These are phyloP conservation scores for Suhomyces panamericanus DNA, from an alignment of 1,139 yeast species.

Conservation along the genomic window DNA sequence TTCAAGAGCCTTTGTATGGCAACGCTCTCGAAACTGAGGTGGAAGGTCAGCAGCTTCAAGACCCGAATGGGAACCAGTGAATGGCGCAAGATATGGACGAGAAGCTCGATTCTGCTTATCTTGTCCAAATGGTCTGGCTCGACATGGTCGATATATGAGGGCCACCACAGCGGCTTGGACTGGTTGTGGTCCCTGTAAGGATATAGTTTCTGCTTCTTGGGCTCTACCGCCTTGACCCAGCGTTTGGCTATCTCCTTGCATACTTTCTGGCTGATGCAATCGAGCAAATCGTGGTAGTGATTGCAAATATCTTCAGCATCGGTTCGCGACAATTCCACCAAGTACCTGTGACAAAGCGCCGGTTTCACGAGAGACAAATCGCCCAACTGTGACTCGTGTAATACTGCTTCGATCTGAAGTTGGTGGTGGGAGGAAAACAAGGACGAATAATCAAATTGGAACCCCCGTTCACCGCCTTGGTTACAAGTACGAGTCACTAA, in stretches of 20 bases:
- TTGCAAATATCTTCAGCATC: constrained; percentile 1
- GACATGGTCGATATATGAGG: constrained; percentile 52
- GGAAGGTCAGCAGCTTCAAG: constrained; percentile 20
- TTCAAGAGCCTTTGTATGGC: constrained; percentile 19
- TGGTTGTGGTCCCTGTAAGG: constrained; percentile 59
- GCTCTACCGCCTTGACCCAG: constrained; percentile 69
- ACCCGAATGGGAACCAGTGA: constrained; percentile 23
- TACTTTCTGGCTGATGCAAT: constrained; percentile 43
- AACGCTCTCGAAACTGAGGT: constrained; percentile 14
- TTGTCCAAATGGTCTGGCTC: constrained; percentile 77
- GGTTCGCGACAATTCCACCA: constrained; percentile 1
- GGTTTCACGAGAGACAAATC: constrained; percentile 11
- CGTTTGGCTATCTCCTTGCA: constrained; percentile 65
- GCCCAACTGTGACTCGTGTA: constrained; percentile 2
- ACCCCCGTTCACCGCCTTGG: background rate
- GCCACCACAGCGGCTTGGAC: constrained; percentile 75
- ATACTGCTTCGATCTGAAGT: constrained; percentile 11
- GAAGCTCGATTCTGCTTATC: constrained; percentile 50
- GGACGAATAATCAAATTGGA: constrained; percentile 17
- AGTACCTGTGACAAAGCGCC: constrained; percentile 6
- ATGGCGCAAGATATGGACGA: constrained; percentile 43
- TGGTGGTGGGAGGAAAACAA: constrained; percentile 16
- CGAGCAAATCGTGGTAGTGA: constrained; percentile 14
- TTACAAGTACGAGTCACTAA: constrained; percentile 9
- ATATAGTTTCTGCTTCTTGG: constrained; percentile 60